Evolutionary conservation across 768 basidiomycete genomes (phyloP).

Genomic region (Rhodotorula babjevae): DNA sequence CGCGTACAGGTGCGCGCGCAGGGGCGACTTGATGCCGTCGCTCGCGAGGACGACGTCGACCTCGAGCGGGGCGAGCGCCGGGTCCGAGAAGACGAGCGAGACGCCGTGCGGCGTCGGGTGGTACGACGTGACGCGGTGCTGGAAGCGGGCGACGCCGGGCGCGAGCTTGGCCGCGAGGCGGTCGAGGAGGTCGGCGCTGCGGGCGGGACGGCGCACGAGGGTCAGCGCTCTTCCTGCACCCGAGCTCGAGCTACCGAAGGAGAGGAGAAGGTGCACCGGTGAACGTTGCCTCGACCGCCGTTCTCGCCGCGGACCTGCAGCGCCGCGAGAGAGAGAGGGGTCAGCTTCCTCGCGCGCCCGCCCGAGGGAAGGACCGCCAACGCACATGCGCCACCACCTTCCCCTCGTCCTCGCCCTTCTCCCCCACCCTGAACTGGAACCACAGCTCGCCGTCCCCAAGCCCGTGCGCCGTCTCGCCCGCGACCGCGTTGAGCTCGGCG

Average conservation of each 20-base stretch:
- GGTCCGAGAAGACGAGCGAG: conserved; percentile 27
- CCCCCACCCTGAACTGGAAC: conserved; percentile 31
- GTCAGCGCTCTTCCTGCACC: not conserved
- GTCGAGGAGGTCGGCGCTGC: conserved; percentile 36
- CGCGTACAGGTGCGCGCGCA: conserved; percentile 28
- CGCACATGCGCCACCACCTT: conserved; percentile 12
- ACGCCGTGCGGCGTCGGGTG: conserved; percentile 1
- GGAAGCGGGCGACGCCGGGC: not conserved
- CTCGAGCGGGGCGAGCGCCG: conserved; percentile 7
- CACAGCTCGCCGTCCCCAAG: conserved; percentile 3
- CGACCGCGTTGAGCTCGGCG: not conserved
- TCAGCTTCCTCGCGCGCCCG: too few relatives aligned
- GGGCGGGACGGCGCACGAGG: too few relatives aligned
- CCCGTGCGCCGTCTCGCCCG: not conserved
- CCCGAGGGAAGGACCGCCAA: too few relatives aligned
- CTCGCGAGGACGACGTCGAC: conserved; percentile 33
- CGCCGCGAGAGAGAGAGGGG: too few relatives aligned
- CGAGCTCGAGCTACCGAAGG: too few relatives aligned
- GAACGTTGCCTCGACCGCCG: conserved; percentile 23
- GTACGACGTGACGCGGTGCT: conserved; percentile 11
- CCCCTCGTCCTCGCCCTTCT: conserved; percentile 8
- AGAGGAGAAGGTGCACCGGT: conserved; percentile 17
- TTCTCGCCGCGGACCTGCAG: conserved; percentile 16
- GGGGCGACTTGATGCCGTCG: conserved; percentile 16
- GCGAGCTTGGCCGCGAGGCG: conserved; percentile 17